Evolutionary conservation across 1,284 basidiomycete genomes (phyloP).

Genomic region (Grifola frondosa): DNA sequence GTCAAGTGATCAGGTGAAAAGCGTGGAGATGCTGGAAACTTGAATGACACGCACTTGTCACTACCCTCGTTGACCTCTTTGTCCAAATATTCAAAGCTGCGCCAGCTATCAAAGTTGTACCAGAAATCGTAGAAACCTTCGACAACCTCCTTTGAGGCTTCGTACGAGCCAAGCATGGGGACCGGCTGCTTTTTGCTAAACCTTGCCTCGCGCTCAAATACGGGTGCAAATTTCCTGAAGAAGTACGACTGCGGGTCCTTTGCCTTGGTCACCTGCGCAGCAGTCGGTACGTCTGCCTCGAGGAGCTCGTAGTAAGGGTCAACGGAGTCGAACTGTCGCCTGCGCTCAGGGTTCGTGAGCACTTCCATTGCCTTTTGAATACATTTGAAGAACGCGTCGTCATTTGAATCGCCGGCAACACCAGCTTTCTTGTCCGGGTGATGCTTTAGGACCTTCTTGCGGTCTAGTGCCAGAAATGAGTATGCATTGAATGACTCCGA

Average conservation of each 20-base stretch:
- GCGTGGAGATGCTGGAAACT: not conserved
- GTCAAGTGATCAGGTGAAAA: too few species aligned
- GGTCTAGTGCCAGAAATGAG: conserved; percentile 57
- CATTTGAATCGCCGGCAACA: conserved; percentile 73
- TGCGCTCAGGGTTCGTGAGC: conserved; percentile 83
- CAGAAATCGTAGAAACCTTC: conserved; percentile 98
- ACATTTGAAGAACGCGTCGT: conserved; percentile 99
- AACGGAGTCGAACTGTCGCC: conserved; percentile 96
- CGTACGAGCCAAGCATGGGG: conserved; percentile 73
- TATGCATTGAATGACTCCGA: not conserved
- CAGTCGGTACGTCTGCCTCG: conserved; percentile 77
- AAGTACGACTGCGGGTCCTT: conserved; percentile 61
- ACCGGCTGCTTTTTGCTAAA: conserved; percentile 92
- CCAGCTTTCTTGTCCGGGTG: conserved; percentile 99
- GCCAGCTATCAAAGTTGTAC: conserved; percentile 99
- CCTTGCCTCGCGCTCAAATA: conserved; percentile 89
- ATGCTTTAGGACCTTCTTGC: conserved; percentile 98
- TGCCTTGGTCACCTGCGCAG: conserved; percentile 59
- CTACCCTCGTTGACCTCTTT: conserved; percentile 99
- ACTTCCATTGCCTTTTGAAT: conserved; percentile 97
- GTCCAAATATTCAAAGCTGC: conserved; percentile 97
- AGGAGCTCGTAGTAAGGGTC: conserved; percentile 77
- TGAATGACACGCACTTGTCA: conserved; percentile 64
- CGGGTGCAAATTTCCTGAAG: conserved; percentile 64
- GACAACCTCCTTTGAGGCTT: conserved; percentile 80